A percentile compares a stretch with the other conserved stretches of the same genome.
phyloP scores from a whole-genome alignment of 331 rosid genomes.

The Stylosanthes scabra region DNA sequence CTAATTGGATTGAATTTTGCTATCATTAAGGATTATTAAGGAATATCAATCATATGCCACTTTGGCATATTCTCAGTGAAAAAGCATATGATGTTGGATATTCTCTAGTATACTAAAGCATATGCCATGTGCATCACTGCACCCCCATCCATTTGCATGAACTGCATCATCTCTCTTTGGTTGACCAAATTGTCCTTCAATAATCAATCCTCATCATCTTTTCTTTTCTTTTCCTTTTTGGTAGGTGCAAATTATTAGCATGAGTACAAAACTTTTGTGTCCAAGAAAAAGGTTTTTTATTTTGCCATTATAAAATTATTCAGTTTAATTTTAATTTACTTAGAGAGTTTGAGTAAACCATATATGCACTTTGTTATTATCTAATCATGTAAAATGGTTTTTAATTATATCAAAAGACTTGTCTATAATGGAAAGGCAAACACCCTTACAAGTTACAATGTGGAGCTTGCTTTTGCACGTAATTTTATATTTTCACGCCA shows the following conservation, averaged over 20 bases:
- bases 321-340: neutral
- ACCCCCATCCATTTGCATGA: neutral
- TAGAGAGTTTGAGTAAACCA: too few relatives aligned
- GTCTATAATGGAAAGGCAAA: too few relatives aligned
- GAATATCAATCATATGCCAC: constrained; percentile 38
- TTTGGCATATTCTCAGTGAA: constrained; percentile 68
- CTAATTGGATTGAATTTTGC: constrained; percentile 24
- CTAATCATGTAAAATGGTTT: neutral
- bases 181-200: constrained; percentile 40
- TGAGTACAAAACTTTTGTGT: neutral
- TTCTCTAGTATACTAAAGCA: constrained; percentile 56
- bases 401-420: too few relatives aligned
- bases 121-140: constrained; percentile 44
- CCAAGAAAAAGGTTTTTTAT: constrained; percentile 2
- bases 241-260: neutral
- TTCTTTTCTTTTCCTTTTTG: neutral
- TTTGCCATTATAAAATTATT: constrained; percentile 13
- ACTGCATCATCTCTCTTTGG: neutral
- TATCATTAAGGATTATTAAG: neutral
- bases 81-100: constrained; percentile 66
- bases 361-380: neutral
- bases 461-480: too few relatives aligned
- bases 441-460: too few relatives aligned
- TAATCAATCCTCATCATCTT: constrained; percentile 25
- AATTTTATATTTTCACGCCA: too few relatives aligned